Percentiles rank a stretch among this genome's conserved stretches.
Conservation (phyloP, 2,329 filamentous ascomycete genomes). For the Aspergillus amoenus region DNA sequence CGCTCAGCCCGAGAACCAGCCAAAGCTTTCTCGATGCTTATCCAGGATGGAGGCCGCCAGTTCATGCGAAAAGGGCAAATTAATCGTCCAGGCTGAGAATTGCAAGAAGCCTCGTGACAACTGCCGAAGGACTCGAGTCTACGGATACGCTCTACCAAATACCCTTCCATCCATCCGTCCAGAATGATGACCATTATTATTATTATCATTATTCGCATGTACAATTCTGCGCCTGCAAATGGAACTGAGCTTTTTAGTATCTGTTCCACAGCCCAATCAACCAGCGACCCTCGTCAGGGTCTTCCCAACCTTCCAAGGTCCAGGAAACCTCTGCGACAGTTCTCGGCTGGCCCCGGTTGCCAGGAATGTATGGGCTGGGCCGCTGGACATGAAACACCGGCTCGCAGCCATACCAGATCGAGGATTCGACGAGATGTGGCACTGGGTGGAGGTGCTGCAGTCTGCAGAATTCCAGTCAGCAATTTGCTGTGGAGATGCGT, state of each 20-base stretch:
- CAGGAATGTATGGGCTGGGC: constrained; percentile 9
- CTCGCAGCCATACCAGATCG: constrained; percentile 20
- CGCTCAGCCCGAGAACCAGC: background rate
- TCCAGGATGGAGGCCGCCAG: background rate
- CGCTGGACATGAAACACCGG: constrained; percentile 20
- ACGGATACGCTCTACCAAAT: background rate
- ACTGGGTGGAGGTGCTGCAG: constrained; percentile 6
- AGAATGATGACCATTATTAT: background rate
- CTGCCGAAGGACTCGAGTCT: too few relatives aligned
- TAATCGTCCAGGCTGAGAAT: background rate
- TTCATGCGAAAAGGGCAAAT: background rate
- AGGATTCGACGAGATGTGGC: background rate
- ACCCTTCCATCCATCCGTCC: constrained; percentile 1
- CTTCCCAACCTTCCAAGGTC: constrained; percentile 20
- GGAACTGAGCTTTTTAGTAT: background rate
- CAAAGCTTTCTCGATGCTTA: constrained; percentile 7
- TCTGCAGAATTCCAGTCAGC: constrained; percentile 17
- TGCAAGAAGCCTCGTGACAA: background rate
- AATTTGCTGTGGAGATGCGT: background rate
- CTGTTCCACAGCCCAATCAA: constrained; percentile 9
- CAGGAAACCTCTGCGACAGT: constrained; percentile 28
- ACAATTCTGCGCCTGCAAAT: background rate
- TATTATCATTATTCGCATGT: background rate
- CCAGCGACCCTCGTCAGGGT: constrained; percentile 23
- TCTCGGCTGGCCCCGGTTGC: constrained; percentile 23